These are phyloP conservation scores for Iris pallida DNA, from an alignment of 116 monocot species.

Conservation along the genomic window DNA sequence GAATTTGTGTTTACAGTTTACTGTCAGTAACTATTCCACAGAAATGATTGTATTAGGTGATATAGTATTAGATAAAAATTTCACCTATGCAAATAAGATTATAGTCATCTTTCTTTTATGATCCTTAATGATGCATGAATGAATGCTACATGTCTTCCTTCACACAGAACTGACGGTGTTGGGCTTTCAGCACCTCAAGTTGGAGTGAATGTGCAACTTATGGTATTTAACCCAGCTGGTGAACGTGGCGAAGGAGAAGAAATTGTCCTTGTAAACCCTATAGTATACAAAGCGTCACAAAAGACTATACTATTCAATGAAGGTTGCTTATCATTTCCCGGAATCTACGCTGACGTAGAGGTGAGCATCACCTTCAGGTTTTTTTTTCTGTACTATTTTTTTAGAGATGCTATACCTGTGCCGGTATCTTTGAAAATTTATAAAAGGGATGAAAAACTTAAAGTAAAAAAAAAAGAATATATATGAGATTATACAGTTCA, in stretches of 20 bases:
- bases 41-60: too few species aligned
- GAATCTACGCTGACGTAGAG: conserved; percentile 89
- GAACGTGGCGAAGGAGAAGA: conserved; percentile 93
- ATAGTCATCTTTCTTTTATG: too few species aligned
- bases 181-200: conserved; percentile 98
- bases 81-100: too few species aligned
- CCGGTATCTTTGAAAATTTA: too few species aligned
- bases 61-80: too few species aligned
- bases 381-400: not conserved
- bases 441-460: too few species aligned
- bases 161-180: conserved; percentile 90
- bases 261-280: conserved; percentile 88
- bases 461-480: too few species aligned
- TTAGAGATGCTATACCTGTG: too few species aligned
- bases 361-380: conserved; percentile 22
- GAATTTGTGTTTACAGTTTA: too few species aligned
- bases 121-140: too few species aligned
- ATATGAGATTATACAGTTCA: too few species aligned
- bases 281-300: conserved; percentile 63
- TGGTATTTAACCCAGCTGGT: conserved; percentile 95
- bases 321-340: conserved; percentile 96
- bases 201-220: conserved; percentile 82
- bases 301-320: conserved; percentile 55
- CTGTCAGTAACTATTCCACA: too few species aligned
- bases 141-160: not conserved